Conservation (phyloP, 768 basidiomycete genomes). For the Suillus occidentalis region DNA sequence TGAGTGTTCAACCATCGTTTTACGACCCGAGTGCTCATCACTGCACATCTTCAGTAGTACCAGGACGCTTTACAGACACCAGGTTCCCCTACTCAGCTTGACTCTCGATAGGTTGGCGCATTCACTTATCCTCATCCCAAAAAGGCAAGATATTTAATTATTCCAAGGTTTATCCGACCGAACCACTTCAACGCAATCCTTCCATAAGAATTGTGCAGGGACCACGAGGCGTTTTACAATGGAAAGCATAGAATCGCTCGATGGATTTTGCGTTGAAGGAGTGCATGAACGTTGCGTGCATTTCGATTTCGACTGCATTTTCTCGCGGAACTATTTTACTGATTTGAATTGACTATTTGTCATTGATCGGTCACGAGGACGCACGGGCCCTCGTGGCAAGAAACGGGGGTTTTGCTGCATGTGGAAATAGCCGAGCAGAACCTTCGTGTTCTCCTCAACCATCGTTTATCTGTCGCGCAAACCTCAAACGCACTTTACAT, state of each 20-base stretch:
- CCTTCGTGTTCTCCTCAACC: slow-evolving; percentile 42
- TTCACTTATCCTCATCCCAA: slow-evolving; percentile 33
- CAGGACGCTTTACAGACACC: background rate
- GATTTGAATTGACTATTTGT: slow-evolving; percentile 22
- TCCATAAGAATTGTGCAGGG: background rate
- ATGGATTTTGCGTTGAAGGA: slow-evolving; percentile 15
- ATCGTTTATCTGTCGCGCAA: slow-evolving; percentile 39
- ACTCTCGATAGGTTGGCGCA: background rate
- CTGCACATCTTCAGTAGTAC: background rate
- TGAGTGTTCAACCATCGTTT: background rate
- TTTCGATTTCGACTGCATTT: slow-evolving; percentile 29
- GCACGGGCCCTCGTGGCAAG: slow-evolving; percentile 42
- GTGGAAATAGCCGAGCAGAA: slow-evolving; percentile 41
- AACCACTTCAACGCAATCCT: background rate
- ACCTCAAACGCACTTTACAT: slow-evolving; percentile 17
- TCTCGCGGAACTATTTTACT: slow-evolving; percentile 32
- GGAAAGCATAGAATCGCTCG: background rate
- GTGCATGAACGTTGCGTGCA: slow-evolving; percentile 24
- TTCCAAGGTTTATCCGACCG: slow-evolving; percentile 15
- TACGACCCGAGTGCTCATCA: background rate
- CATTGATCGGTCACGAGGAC: slow-evolving; percentile 27
- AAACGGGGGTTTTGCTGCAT: slow-evolving; percentile 37
- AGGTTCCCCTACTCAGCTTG: background rate
- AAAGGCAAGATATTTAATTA: slow-evolving; percentile 25
- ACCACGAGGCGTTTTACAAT: background rate